A percentile compares a stretch with the other conserved stretches of the same genome.
Conservation (phyloP, 129 eudicot genomes). For the Erigeron canadensis region DNA sequence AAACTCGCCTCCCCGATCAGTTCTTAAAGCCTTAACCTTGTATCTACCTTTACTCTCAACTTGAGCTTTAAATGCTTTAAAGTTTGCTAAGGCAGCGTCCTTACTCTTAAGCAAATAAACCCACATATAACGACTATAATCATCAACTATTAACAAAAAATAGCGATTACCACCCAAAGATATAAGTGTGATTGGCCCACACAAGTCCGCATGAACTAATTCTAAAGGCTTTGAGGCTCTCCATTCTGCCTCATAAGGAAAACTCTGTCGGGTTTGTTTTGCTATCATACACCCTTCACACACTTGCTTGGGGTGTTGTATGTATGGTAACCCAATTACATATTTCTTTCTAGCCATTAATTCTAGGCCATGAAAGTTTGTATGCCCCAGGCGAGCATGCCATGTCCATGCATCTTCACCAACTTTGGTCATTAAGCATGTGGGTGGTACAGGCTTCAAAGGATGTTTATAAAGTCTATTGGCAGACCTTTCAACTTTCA, state of each 20-base stretch:
- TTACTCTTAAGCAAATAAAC: background rate
- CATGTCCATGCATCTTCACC: too few relatives aligned
- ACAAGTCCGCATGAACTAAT: background rate
- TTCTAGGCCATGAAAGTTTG: too few relatives aligned
- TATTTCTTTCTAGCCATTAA: too few relatives aligned
- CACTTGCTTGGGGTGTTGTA: too few relatives aligned
- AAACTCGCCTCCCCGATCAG: background rate
- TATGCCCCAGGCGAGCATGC: too few relatives aligned
- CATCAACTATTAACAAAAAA: background rate
- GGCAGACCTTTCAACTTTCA: too few relatives aligned
- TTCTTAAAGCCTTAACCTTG: background rate
- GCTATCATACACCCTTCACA: background rate
- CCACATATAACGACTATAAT: conserved; percentile 8
- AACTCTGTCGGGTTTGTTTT: background rate
- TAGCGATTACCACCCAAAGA: background rate
- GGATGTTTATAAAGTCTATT: too few relatives aligned
- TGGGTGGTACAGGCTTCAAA: too few relatives aligned
- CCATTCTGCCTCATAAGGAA: background rate
- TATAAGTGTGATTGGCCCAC: background rate
- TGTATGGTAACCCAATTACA: too few relatives aligned
- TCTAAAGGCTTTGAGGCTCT: background rate
- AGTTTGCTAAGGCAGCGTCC: background rate
- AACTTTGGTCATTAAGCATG: too few relatives aligned
- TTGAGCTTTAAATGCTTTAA: background rate
- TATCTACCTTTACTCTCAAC: background rate